Percentiles rank a stretch among this genome's conserved stretches.
These are phyloP conservation scores for Pyrus betulifolia DNA, from an alignment of 306 rosid genomes.

Conservation along the genomic window DNA sequence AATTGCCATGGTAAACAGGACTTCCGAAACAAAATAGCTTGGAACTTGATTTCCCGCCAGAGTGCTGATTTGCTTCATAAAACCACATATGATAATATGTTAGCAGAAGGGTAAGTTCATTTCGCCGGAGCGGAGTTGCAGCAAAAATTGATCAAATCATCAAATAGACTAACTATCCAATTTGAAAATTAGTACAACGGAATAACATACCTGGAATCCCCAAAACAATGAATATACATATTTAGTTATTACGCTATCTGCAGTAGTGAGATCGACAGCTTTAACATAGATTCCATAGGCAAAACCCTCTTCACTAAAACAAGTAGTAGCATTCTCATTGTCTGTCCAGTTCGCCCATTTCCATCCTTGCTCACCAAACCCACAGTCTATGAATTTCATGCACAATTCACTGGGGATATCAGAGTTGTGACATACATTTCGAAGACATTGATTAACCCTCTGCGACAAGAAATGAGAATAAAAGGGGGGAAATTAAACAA, in stretches of 20 bases:
- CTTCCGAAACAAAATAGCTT: constrained; percentile 67
- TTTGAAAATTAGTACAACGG: too few relatives aligned
- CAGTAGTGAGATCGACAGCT: constrained; percentile 43
- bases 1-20: constrained; percentile 63
- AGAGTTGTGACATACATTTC: constrained; percentile 37
- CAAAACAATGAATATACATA: constrained; percentile 58
- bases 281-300: constrained; percentile 43
- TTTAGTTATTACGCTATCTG: constrained; percentile 24
- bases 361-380: constrained; percentile 10
- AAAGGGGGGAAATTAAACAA: background rate
- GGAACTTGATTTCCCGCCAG: constrained; percentile 67
- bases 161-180: too few relatives aligned
- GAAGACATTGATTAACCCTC: constrained; percentile 82
- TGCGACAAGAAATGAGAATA: constrained; percentile 22
- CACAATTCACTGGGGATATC: background rate
- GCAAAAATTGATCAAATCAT: too few relatives aligned
- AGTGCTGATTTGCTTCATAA: constrained; percentile 78
- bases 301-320: constrained; percentile 29
- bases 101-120: background rate
- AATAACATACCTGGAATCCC: constrained; percentile 62
- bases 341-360: background rate
- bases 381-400: constrained; percentile 57
- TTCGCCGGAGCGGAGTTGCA: too few relatives aligned
- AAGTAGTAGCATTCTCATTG: constrained; percentile 16
- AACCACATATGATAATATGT: constrained; percentile 4